Evolutionary conservation across 768 basidiomycete species (phyloP).

Genomic region (Calocera cornea): DNA sequence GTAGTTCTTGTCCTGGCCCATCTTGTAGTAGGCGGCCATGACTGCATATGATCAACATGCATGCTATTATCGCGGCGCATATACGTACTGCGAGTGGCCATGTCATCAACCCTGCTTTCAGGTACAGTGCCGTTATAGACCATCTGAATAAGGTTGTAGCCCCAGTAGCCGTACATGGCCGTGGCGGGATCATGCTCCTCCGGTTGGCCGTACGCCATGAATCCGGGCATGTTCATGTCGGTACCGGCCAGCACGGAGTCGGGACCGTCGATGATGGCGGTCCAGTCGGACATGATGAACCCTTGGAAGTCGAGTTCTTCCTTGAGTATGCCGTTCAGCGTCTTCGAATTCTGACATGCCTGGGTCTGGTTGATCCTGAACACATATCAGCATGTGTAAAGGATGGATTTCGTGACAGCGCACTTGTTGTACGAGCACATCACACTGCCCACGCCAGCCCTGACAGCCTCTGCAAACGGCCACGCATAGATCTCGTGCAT

Average conservation of each 20-base stretch:
- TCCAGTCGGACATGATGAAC: conserved; percentile 39
- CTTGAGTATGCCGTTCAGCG: conserved; percentile 63
- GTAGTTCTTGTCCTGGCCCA: conserved; percentile 41
- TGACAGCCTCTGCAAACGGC: conserved; percentile 29
- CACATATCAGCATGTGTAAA: background rate
- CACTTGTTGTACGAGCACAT: conserved; percentile 66
- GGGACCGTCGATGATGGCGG: conserved; percentile 30
- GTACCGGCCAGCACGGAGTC: conserved; percentile 39
- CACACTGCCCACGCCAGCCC: conserved; percentile 57
- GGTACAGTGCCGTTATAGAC: conserved; percentile 64
- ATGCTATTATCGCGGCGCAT: conserved; percentile 12
- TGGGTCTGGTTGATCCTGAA: conserved; percentile 40
- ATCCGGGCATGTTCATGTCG: conserved; percentile 58
- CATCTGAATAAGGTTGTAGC: conserved; percentile 48
- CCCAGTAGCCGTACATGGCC: conserved; percentile 35
- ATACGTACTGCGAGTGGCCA: conserved; percentile 37
- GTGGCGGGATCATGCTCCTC: conserved; percentile 22
- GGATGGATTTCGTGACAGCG: background rate
- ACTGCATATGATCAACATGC: background rate
- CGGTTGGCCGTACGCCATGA: conserved; percentile 35
- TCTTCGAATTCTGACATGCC: conserved; percentile 60
- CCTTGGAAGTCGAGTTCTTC: conserved; percentile 66
- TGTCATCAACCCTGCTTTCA: conserved; percentile 55
- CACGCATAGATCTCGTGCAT: conserved; percentile 18
- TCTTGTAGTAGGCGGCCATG: conserved; percentile 33